These are phyloP conservation scores for Russula lepida DNA, from an alignment of 768 basidiomycete genomes.

Conservation along the genomic window DNA sequence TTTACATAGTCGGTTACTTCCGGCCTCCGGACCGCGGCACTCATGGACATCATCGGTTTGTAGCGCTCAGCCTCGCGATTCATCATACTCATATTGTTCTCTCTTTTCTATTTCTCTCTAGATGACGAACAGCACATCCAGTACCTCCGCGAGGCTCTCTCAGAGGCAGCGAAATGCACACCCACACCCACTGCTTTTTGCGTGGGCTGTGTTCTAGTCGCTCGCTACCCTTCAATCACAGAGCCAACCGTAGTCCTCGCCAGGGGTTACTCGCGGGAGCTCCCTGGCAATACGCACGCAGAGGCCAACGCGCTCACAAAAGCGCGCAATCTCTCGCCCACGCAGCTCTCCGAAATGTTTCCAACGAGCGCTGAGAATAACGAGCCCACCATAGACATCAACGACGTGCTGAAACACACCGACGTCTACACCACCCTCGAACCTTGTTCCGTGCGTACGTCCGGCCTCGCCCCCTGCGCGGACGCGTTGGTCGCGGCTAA, in stretches of 20 bases:
- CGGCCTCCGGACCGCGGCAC: not conserved
- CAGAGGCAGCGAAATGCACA: constrained; percentile 60
- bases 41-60: constrained; percentile 8
- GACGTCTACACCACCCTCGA: constrained; percentile 96
- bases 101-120: not conserved
- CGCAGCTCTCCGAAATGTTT: constrained; percentile 39
- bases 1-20: no score
- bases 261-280: constrained; percentile 83
- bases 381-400: constrained; percentile 34
- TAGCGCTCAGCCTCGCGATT: not conserved
- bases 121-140: constrained; percentile 25
- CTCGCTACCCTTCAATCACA: constrained; percentile 33
- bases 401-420: constrained; percentile 46
- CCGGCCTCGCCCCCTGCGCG: constrained; percentile 79
- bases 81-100: not conserved
- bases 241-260: constrained; percentile 45
- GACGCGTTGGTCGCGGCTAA: constrained; percentile 68
- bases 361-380: constrained; percentile 28
- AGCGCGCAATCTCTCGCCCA: constrained; percentile 37
- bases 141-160: constrained; percentile 57
- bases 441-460: constrained; percentile 86
- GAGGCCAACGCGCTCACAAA: constrained; percentile 91
- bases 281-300: constrained; percentile 92
- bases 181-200: constrained; percentile 76
- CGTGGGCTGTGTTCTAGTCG: constrained; percentile 77